Conservation (phyloP, 495 filamentous ascomycete species). For the Neurospora hispaniola region DNA sequence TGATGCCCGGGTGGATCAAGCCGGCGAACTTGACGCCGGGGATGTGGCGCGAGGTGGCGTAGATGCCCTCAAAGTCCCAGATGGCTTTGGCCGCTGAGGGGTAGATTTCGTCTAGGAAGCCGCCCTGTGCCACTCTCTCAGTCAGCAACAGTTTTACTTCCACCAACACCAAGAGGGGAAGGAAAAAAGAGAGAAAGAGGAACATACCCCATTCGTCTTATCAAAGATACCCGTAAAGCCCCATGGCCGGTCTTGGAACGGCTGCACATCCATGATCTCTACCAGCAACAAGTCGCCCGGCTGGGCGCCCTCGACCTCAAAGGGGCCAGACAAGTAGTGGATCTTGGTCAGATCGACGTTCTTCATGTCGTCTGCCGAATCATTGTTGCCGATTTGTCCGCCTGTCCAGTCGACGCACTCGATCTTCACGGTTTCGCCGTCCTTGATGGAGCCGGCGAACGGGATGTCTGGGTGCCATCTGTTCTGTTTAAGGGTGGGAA, state of each 20-base stretch:
- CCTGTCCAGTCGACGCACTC: conserved; percentile 90
- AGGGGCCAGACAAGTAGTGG: conserved; percentile 86
- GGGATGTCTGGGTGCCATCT: conserved; percentile 94
- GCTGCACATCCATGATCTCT: conserved; percentile 94
- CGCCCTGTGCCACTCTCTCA: conserved; percentile 37
- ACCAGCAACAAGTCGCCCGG: conserved; percentile 82
- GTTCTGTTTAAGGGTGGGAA: conserved; percentile 46
- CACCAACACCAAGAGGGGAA: too few relatives aligned
- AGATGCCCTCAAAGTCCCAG: conserved; percentile 97
- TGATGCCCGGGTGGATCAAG: conserved; percentile 89
- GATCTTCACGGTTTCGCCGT: conserved; percentile 87
- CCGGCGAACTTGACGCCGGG: conserved; percentile 80
- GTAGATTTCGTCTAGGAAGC: conserved; percentile 85
- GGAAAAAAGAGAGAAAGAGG: too few relatives aligned
- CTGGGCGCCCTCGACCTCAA: conserved; percentile 77
- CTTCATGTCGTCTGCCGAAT: conserved; percentile 77
- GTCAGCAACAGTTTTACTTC: too few relatives aligned
- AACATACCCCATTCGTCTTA: conserved; percentile 54
- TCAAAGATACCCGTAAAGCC: conserved; percentile 85
- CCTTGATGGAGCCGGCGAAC: conserved; percentile 59
- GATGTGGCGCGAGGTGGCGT: conserved; percentile 83
- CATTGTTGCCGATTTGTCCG: conserved; percentile 82
- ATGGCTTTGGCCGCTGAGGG: conserved; percentile 87
- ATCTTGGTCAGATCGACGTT: conserved; percentile 76
- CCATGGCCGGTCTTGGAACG: conserved; percentile 79